These are phyloP conservation scores for Penicillium sp. DNA, from an alignment of 2,329 filamentous ascomycete species.

Conservation along the genomic window DNA sequence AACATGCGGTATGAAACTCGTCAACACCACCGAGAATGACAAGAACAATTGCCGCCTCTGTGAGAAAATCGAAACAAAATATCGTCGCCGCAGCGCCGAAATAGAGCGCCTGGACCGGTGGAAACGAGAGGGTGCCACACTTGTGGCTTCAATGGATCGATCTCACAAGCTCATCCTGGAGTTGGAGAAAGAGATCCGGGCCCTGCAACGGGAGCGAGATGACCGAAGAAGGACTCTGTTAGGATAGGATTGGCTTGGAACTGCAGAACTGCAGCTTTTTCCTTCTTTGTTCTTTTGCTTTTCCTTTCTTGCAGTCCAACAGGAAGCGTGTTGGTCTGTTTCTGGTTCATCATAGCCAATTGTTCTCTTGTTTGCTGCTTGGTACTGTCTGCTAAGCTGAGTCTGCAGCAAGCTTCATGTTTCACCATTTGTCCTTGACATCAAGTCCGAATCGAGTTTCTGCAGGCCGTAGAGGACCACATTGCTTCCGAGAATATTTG, in stretches of 20 bases:
- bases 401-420: conserved; percentile 27
- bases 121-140: conserved; percentile 63
- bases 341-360: conserved; percentile 11
- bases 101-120: conserved; percentile 70
- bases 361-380: conserved; percentile 14
- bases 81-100: conserved; percentile 70
- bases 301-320: conserved; percentile 13
- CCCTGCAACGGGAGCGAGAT: conserved; percentile 58
- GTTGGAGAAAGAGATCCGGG: conserved; percentile 64
- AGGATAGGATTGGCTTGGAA: conserved; percentile 19
- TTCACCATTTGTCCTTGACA: conserved; percentile 29
- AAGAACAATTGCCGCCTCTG: conserved; percentile 73
- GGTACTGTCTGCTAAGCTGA: conserved; percentile 20
- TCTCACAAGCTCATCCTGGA: conserved; percentile 68
- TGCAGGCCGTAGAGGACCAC: conserved; percentile 23
- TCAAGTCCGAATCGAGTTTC: conserved; percentile 27
- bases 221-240: conserved; percentile 34
- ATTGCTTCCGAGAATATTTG: conserved; percentile 21
- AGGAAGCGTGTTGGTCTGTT: conserved; percentile 19
- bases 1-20: conserved; percentile 89
- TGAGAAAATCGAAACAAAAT: conserved; percentile 83
- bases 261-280: conserved; percentile 11
- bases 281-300: conserved; percentile 10
- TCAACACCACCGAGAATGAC: conserved; percentile 67
- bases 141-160: conserved; percentile 61